Base-by-base conservation (phyloP, 2,329 filamentous ascomycete genomes). In the Colletotrichum sansevieriae region DNA sequence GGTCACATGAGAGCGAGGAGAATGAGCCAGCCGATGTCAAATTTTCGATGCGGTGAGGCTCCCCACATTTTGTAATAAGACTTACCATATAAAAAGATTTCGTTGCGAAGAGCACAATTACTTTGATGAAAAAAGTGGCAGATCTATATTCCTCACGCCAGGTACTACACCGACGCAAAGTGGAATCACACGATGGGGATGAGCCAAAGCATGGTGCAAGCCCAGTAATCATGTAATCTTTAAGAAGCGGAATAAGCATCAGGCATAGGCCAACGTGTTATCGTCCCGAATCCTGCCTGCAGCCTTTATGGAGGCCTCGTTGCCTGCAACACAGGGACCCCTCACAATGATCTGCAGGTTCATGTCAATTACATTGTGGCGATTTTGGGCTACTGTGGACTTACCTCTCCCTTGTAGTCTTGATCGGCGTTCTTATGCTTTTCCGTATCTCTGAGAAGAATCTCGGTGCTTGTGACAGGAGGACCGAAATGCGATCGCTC, bases 381-480 rank as follows among this genome's bases (percentile, higher is more conserved):
- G 37, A 29, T 29, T 2, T 15, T 39, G 37, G 37, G 37, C 37
- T 15, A 8, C 13, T 13, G 6, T 12, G 37, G 13, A 39, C 87
- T 78, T 81, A 92, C 90, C 82, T 91, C 86, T 76, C 92, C 92
- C 71, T 86, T 80, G 47, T 85, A 83, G 70, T 81, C 82, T 10
- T 88, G 84, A 71, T 93, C 90, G 0, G 87, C 90, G 3, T 90
- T 91, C 78, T 88, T 90, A 71, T 87, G 81, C 39, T 81, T 79
- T 5, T 82, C 82, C 37, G 83, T 88, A 75, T 94, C 91, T 73
- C 85, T 87, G 70, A 97, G 78, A 75, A 92, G 87, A 44, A 98
- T 78, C 81, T 98, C 95, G 1, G 95, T 87, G 73, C 90, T 91
- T 71, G 91, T 93, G 46, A 96, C 76, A 2, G 95, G 95, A 10